Conservation (phyloP, 805 yeast genomes). For the Pichia californica region DNA sequence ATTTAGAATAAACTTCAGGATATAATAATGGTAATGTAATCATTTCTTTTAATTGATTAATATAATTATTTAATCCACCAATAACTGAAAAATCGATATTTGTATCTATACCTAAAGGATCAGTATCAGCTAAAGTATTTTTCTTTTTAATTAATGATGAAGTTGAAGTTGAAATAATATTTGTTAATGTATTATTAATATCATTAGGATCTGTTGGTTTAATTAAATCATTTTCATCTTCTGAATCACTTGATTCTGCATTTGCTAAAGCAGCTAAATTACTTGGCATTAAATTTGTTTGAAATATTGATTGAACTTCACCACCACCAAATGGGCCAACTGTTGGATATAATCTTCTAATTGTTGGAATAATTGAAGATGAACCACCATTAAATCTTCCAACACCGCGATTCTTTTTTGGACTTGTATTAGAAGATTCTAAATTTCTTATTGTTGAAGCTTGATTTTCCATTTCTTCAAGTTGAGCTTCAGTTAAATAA, state of each 20-base stretch:
- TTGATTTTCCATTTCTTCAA: conserved; percentile 14
- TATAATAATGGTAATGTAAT: conserved; percentile 86
- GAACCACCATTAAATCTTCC: conserved; percentile 19
- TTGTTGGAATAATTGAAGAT: conserved; percentile 26
- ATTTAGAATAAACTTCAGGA: conserved; percentile 88
- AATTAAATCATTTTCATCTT: conserved; percentile 39
- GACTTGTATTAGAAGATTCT: conserved; percentile 15
- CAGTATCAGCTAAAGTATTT: conserved; percentile 74
- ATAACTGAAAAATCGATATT: conserved; percentile 59
- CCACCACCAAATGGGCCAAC: conserved; percentile 98
- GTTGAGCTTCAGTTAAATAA: conserved; percentile 38
- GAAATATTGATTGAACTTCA: conserved; percentile 76
- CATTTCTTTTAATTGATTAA: conserved; percentile 93
- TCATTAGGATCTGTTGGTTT: conserved; percentile 30
- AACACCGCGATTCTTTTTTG: conserved; percentile 23
- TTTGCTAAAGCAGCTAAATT: conserved; percentile 32
- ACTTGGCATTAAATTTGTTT: conserved; percentile 52
- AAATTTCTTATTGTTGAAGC: background rate
- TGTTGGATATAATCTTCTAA: conserved; percentile 80
- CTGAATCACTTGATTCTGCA: conserved; percentile 40
- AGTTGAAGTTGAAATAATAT: conserved; percentile 19
- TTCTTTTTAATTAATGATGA: conserved; percentile 33
- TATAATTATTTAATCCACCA: conserved; percentile 89
- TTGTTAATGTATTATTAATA: conserved; percentile 17
- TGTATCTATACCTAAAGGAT: conserved; percentile 82